Base-by-base conservation (phyloP, 129 eudicot genomes). In the Tanacetum coccineum region DNA sequence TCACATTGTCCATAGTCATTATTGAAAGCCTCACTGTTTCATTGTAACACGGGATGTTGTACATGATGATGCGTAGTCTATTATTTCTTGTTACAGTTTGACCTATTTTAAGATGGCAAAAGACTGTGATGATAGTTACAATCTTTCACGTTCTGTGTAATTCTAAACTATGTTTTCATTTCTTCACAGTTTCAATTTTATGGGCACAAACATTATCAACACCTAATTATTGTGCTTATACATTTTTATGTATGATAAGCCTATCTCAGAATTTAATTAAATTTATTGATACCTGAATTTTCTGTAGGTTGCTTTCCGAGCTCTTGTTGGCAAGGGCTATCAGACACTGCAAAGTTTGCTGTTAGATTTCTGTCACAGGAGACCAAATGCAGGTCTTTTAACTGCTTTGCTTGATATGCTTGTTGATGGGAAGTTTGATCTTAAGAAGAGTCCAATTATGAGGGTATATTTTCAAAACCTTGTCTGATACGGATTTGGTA, bases 371-470 rank as follows among this genome's bases (percentile, higher is more conserved):
- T 86, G 89, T 75, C 90, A 81, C 44, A 75, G 95, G 75, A 80
- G 84, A 72, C 90, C 96, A 17, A 86, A 83, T 79, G 99, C 88
- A 76, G 81, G 79, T 28, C 82, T 93, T 76, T 70, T 93, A 69
- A 74, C 81, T 68, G 85, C 96, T 64, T 68, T 93, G 74, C 93
- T 93, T 13, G 99, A 89, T 78, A 84, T 93, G 99, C 85, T 93
- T 78, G 95, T 89, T 69, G 99, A 93, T 84, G 99, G 99, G 39
- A 89, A 86, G 42, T 89, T 93, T 75, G 96, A 89, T 82, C 73
- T 81, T 59, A 89, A 87, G 71, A 76, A 64, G 58, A 83, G 68
- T 72, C 80, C 84, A 64, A 82, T 82, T 49, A 88, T 93, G 61
- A 81, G 88, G 87, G 99, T 84, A 75, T 72, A 66, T 64, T 68